A percentile compares a stretch with the other conserved stretches of the same genome.
Conservation (phyloP, 768 basidiomycete species). For the Pleurotus pulmonarius region DNA sequence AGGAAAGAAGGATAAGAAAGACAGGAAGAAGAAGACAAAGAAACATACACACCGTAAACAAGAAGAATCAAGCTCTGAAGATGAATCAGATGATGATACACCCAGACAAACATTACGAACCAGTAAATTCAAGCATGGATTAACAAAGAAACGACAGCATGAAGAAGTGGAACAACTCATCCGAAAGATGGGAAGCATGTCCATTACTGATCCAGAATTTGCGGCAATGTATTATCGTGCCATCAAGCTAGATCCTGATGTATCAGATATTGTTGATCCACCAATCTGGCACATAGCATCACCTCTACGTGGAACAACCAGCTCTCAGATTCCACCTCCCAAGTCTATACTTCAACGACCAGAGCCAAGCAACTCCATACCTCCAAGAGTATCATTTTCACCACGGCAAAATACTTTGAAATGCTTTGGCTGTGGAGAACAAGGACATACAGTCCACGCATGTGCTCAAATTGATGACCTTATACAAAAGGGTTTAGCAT, state of each 20-base stretch:
- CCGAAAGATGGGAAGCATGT: slow-evolving; percentile 3
- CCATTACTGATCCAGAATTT: slow-evolving; percentile 5
- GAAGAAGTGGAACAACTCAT: slow-evolving; percentile 6
- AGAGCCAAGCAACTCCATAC: neutral
- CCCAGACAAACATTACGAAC: neutral
- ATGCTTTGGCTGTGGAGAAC: slow-evolving; percentile 6
- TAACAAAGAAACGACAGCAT: neutral
- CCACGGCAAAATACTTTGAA: neutral
- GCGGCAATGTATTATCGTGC: slow-evolving; percentile 8
- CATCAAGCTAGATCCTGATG: slow-evolving; percentile 2
- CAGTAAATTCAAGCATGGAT: neutral
- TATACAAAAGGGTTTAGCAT: neutral
- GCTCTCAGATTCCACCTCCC: neutral
- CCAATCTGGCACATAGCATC: neutral
- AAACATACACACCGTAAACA: neutral
- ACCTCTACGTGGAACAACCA: too few relatives aligned
- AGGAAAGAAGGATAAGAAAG: neutral
- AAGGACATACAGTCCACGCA: neutral
- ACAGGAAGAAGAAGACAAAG: slow-evolving; percentile 1
- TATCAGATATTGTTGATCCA: neutral
- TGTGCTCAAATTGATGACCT: neutral
- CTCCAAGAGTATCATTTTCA: neutral
- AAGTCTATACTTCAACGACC: neutral
- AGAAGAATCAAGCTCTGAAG: neutral
- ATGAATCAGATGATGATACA: slow-evolving; percentile 7